Conservation (phyloP, 2,329 filamentous ascomycete species). For the Ceratocystis eucalypticola region DNA sequence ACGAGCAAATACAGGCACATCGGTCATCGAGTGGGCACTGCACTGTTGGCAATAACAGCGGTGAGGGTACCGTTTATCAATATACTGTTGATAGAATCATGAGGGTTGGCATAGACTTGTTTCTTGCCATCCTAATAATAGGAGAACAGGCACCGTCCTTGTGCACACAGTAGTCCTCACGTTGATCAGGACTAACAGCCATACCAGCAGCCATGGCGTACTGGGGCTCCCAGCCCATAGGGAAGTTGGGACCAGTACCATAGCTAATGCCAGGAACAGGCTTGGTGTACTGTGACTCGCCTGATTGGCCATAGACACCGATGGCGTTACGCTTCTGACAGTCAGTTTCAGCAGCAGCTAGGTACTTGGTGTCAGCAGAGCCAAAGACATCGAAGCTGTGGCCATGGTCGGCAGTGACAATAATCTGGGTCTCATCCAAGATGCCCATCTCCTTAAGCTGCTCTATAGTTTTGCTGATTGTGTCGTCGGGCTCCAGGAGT, state of each 20-base stretch:
- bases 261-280: conserved; percentile 48
- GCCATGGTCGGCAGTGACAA: conserved; percentile 79
- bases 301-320: conserved; percentile 59
- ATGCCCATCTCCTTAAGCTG: conserved; percentile 53
- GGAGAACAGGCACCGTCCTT: conserved; percentile 49
- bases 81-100: conserved; percentile 53
- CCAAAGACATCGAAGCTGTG: conserved; percentile 84
- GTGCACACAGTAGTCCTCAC: conserved; percentile 63
- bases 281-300: conserved; percentile 60
- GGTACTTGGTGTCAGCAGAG: conserved; percentile 65
- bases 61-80: conserved; percentile 51
- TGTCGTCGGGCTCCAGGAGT: conserved; percentile 74
- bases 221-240: conserved; percentile 69
- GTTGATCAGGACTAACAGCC: conserved; percentile 46
- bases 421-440: conserved; percentile 61
- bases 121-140: conserved; percentile 32
- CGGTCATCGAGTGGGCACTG: conserved; percentile 60
- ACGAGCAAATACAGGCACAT: conserved; percentile 64
- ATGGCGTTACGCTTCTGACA: conserved; percentile 64
- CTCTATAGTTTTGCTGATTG: conserved; percentile 58
- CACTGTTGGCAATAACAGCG: conserved; percentile 41
- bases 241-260: conserved; percentile 62
- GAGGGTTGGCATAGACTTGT: conserved; percentile 49
- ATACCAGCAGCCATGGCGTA: conserved; percentile 56
- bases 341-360: conserved; percentile 49